These are phyloP conservation scores for Triticum urartu DNA, from an alignment of 176 grass and related monocot species.

Conservation along the genomic window DNA sequence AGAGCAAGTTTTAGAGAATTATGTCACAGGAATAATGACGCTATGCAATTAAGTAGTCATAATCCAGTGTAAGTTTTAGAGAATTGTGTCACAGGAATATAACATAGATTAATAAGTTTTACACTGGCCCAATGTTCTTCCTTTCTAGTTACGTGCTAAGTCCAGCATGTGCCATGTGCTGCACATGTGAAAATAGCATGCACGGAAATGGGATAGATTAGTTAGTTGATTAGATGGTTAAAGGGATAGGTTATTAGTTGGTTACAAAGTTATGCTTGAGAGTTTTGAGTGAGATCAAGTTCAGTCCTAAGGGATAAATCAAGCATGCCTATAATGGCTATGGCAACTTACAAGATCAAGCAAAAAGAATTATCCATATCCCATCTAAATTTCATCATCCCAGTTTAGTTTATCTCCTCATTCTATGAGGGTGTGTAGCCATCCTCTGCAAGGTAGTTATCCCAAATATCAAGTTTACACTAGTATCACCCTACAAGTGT, in stretches of 20 bases:
- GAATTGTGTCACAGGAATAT: not conserved
- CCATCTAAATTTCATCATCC: not conserved
- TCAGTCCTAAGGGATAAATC: not conserved
- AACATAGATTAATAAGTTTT: not conserved
- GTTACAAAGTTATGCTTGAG: not conserved
- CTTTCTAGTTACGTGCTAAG: not conserved
- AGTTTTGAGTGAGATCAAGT: not conserved
- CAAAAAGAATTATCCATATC: not conserved
- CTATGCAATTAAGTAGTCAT: not conserved
- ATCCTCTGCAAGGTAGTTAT: not conserved
- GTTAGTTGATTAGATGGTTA: not conserved
- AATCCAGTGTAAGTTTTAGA: conserved; percentile 7
- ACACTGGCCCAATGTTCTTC: not conserved
- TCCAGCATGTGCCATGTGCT: not conserved
- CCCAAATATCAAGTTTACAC: not conserved
- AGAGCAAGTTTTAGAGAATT: not conserved
- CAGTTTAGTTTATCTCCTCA: not conserved
- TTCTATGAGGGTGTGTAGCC: not conserved
- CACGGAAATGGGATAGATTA: not conserved
- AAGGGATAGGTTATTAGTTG: not conserved
- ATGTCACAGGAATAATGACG: not conserved
- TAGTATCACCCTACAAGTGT: not conserved
- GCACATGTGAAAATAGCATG: not conserved
- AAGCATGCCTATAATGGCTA: not conserved
- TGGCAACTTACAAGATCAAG: not conserved